These are phyloP conservation scores for Lactifluus subvellereus DNA, from an alignment of 768 basidiomycete genomes.

Conservation along the genomic window DNA sequence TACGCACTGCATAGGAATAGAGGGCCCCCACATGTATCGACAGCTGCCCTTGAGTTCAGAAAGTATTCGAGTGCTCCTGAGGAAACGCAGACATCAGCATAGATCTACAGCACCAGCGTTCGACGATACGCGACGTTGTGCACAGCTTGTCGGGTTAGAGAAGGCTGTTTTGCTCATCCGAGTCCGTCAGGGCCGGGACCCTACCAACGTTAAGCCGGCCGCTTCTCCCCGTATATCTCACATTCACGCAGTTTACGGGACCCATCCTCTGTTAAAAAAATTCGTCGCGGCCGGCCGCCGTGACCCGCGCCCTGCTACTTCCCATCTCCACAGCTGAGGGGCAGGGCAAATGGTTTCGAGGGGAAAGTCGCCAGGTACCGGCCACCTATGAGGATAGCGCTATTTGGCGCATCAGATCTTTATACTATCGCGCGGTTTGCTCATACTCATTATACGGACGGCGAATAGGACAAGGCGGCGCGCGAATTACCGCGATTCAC, in stretches of 20 bases:
- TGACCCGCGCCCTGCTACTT: constrained; percentile 10
- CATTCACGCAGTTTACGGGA: neutral
- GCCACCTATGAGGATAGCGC: neutral
- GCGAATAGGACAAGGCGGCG: constrained; percentile 12
- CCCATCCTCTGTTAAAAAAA: constrained; percentile 26
- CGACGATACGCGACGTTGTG: too few species aligned
- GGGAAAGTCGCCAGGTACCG: constrained; percentile 27
- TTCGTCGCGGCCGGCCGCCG: constrained; percentile 26
- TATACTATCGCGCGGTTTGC: constrained; percentile 34
- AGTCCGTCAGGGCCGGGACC: too few species aligned
- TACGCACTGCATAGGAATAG: neutral
- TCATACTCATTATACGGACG: constrained; percentile 21
- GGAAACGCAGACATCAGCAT: too few species aligned
- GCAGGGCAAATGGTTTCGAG: constrained; percentile 35
- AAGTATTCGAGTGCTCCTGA: too few species aligned
- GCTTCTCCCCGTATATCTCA: neutral
- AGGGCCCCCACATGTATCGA: neutral
- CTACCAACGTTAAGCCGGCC: too few species aligned
- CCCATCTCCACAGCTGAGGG: constrained; percentile 31
- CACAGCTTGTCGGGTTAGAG: too few species aligned
- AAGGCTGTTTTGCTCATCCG: too few species aligned
- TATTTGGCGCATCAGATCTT: constrained; percentile 28
- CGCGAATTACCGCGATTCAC: too few species aligned
- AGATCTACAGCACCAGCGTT: too few species aligned
- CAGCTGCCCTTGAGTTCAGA: too few species aligned